A percentile compares a stretch with the other conserved stretches of the same genome.
Evolutionary conservation across 2,329 filamentous ascomycete species (phyloP).

Genomic region (Diaporthe destruens): DNA sequence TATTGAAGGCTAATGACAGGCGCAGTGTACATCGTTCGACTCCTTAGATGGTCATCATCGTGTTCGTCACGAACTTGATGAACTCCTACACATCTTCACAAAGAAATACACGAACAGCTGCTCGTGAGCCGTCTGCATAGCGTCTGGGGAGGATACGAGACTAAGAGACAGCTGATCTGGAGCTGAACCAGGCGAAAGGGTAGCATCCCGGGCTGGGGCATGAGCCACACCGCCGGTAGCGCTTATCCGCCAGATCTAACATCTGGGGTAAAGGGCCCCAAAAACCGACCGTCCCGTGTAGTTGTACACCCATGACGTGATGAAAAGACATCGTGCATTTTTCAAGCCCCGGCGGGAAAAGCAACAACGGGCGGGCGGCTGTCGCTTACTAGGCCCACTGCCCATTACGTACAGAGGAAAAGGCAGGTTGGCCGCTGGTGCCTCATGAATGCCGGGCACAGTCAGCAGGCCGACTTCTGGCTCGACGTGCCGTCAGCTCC

Average conservation of each 20-base stretch:
- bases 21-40: no score
- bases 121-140: background rate
- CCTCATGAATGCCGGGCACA: slow-evolving; percentile 11
- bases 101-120: background rate
- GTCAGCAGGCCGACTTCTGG: slow-evolving; percentile 31
- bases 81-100: background rate
- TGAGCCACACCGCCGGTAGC: slow-evolving; percentile 28
- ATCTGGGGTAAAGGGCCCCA: slow-evolving; percentile 34
- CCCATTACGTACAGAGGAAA: slow-evolving; percentile 12
- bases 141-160: slow-evolving; percentile 15
- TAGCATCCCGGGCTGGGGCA: background rate
- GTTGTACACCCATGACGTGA: background rate
- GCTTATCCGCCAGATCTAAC: slow-evolving; percentile 25
- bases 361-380: background rate
- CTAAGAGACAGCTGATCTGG: background rate
- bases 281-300: slow-evolving; percentile 8
- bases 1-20: background rate
- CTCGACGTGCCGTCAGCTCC: background rate
- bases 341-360: background rate
- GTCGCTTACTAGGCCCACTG: slow-evolving; percentile 13
- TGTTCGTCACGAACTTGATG: background rate
- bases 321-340: background rate
- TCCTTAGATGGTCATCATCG: background rate
- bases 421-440: background rate
- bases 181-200: slow-evolving; percentile 15